Evolutionary conservation across 2,329 filamentous ascomycete species (phyloP).

Genomic region (Colletotrichum shisoi): DNA sequence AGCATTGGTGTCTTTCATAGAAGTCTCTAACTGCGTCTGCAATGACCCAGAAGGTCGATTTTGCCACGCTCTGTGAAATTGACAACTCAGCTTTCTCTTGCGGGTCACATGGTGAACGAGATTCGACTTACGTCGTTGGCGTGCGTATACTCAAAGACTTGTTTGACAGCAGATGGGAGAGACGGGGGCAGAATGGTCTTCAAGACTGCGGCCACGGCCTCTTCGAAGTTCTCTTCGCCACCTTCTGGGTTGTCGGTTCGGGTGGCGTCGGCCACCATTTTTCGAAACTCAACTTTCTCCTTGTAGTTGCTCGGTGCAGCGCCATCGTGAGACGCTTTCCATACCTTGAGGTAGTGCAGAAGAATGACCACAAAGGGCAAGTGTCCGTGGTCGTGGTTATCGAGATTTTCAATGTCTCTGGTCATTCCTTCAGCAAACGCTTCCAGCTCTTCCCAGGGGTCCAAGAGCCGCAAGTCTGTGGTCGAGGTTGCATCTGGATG

Average conservation of each 20-base stretch:
- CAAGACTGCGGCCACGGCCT: conserved; percentile 85
- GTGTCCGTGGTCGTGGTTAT: conserved; percentile 86
- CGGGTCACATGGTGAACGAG: conserved; percentile 44
- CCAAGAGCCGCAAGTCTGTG: conserved; percentile 82
- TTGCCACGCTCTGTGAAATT: conserved; percentile 52
- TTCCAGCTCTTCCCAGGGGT: conserved; percentile 83
- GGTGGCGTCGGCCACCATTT: conserved; percentile 70
- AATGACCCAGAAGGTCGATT: conserved; percentile 85
- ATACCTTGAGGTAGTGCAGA: conserved; percentile 80
- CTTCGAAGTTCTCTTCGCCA: conserved; percentile 95
- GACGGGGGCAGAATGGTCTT: conserved; percentile 79
- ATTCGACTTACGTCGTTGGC: conserved; percentile 61
- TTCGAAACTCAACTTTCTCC: conserved; percentile 85
- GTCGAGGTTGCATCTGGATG: conserved; percentile 88
- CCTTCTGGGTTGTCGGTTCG: conserved; percentile 80
- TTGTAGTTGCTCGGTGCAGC: conserved; percentile 76
- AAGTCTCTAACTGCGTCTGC: conserved; percentile 81
- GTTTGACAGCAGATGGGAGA: conserved; percentile 72
- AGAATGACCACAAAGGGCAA: conserved; percentile 86
- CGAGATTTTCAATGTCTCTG: conserved; percentile 71
- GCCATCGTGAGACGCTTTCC: conserved; percentile 76
- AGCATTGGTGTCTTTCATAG: conserved; percentile 72
- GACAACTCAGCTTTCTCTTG: conserved; percentile 40
- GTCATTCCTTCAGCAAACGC: conserved; percentile 74
- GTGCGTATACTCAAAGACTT: conserved; percentile 76